Base-by-base conservation (phyloP, 345 rosid species). In the Microthlaspi erraticum region DNA sequence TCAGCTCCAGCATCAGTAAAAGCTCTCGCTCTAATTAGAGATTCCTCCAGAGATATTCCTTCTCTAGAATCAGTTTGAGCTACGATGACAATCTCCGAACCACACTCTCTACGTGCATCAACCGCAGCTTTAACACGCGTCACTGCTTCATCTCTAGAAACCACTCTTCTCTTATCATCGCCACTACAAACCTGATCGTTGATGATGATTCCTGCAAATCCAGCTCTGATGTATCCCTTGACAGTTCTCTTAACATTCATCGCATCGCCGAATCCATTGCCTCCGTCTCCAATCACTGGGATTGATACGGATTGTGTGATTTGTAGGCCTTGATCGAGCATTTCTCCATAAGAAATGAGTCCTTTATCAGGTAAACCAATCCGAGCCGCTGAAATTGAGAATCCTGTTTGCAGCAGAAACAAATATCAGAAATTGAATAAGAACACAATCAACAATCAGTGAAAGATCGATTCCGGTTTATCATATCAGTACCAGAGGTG, bases 1-100 rank as follows among this genome's bases (percentile, higher is more conserved):
- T 93, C 98, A 20, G 94, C 97, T 75, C 98, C 94, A 54, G 92
- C 94, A 81, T 91, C 94, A 63, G 92, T 92, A 74, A 93, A 93
- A 79, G 96, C 92, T 78, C 87, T 83, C 55, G 92, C 87, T 72
- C 96, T 89, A 86, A 85, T 64, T 11, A 93, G 83, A 20, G 97
- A 79, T 77, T 93, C 98, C 50, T 89, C 91, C 33, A 91, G 70
- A 52, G 97, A 91, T 10, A 93, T 12, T 2, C 83, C 97, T 79
- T 93, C 92, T 55, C 97, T 78, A 65, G 98, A 86, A 84, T 84
- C 90, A 71, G 88, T 86, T 34, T 94, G 86, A 38, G 97, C 94
- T 26, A 91, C 84, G 79, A 91, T 88, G 34, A 91, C 90, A 72
- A 93, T 87, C 77, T 93, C 92, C 2, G 83, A 78, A 54, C 81